These are phyloP conservation scores for Trametes cubensis DNA, from an alignment of 768 basidiomycete species.

Conservation along the genomic window DNA sequence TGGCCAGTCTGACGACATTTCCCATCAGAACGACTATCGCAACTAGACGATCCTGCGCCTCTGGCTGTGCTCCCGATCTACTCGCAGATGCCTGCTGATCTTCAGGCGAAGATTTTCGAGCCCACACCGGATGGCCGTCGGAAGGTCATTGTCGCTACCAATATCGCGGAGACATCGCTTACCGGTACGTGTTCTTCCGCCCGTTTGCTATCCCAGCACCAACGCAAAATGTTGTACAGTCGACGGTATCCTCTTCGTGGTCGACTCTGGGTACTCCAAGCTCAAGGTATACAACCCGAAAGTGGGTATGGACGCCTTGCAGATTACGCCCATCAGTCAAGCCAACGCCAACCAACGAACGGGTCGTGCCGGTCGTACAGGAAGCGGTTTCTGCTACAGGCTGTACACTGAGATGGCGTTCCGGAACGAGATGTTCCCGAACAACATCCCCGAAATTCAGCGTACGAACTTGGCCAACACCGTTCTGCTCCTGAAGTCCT, in stretches of 20 bases:
- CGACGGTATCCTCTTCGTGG: constrained; percentile 96
- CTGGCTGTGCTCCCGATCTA: constrained; percentile 96
- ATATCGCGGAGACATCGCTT: constrained; percentile 97
- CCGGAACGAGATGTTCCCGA: constrained; percentile 93
- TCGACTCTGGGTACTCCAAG: constrained; percentile 96
- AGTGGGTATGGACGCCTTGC: constrained; percentile 98
- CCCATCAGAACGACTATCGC: constrained; percentile 79
- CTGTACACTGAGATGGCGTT: constrained; percentile 97
- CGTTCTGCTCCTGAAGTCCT: constrained; percentile 88
- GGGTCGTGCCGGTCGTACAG: constrained; percentile 95
- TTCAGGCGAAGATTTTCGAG: constrained; percentile 97
- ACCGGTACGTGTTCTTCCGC: constrained; percentile 59
- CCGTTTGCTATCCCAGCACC: background rate
- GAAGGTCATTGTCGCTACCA: constrained; percentile 98
- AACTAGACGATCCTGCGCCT: constrained; percentile 88
- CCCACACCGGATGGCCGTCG: constrained; percentile 91
- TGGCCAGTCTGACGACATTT: background rate
- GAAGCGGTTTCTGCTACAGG: constrained; percentile 94
- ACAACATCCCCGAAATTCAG: constrained; percentile 98
- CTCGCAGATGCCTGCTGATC: constrained; percentile 98
- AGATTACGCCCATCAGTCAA: constrained; percentile 98
- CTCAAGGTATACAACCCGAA: constrained; percentile 99
- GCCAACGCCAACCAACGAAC: constrained; percentile 97
- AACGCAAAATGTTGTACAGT: constrained; percentile 50
- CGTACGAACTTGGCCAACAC: constrained; percentile 98